Percentiles rank a stretch among this genome's conserved stretches.
These are phyloP conservation scores for Noccaea caerulescens DNA, from an alignment of 345 rosid genomes.

Conservation along the genomic window DNA sequence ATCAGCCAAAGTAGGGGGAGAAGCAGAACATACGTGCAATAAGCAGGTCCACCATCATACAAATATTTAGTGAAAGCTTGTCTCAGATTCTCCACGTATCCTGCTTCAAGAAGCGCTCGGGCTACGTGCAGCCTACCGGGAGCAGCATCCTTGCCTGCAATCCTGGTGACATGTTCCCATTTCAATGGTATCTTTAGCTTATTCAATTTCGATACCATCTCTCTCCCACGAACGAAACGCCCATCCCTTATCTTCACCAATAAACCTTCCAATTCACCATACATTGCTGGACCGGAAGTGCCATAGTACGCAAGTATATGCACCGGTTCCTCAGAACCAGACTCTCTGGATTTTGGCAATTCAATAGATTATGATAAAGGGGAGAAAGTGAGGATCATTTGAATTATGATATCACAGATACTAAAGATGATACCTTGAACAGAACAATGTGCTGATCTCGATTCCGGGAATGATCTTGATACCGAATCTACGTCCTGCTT, in stretches of 20 bases:
- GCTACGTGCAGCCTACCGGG: conserved; percentile 96
- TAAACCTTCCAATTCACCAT: conserved; percentile 68
- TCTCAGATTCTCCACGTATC: conserved; percentile 78
- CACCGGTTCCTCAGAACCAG: conserved; percentile 78
- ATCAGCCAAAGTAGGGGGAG: not conserved
- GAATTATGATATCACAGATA: too few species aligned
- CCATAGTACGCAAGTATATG: conserved; percentile 97
- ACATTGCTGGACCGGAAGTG: conserved; percentile 72
- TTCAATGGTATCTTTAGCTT: conserved; percentile 79
- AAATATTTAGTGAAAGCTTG: conserved; percentile 89
- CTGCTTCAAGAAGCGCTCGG: conserved; percentile 94
- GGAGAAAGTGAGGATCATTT: too few species aligned
- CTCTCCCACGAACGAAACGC: conserved; percentile 78
- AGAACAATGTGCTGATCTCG: conserved; percentile 91
- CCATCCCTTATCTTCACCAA: conserved; percentile 84
- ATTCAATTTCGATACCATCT: conserved; percentile 76
- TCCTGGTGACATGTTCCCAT: conserved; percentile 84
- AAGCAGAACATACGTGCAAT: conserved; percentile 60
- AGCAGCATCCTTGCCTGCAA: conserved; percentile 93
- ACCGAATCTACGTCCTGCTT: conserved; percentile 73
- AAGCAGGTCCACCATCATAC: conserved; percentile 94
- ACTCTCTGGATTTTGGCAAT: conserved; percentile 47
- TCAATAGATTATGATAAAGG: not conserved
- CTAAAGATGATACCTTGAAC: conserved; percentile 54
- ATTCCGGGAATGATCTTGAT: conserved; percentile 92